Percentiles rank a stretch among this genome's conserved stretches.
Conservation (phyloP, 441 rosid species). For the Pelargonium fulgidum region DNA sequence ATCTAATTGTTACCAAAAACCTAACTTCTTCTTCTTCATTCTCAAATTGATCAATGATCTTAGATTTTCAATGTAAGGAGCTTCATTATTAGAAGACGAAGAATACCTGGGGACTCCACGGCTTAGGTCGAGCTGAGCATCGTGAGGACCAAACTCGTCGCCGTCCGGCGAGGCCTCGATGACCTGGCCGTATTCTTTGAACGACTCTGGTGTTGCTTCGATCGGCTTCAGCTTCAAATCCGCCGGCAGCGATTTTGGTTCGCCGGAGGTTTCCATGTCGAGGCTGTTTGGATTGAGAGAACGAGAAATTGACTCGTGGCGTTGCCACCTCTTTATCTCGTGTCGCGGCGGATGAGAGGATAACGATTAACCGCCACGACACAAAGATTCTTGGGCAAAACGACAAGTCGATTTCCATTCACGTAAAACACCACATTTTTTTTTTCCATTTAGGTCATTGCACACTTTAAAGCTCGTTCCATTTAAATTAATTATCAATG, state of each 20-base stretch:
- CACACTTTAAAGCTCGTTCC: no score
- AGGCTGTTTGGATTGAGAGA: neutral
- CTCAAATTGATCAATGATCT: neutral
- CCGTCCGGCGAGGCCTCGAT: conserved; percentile 53
- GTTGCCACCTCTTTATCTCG: neutral
- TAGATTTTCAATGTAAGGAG: neutral
- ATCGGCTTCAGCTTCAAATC: conserved; percentile 38
- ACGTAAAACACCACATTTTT: no score
- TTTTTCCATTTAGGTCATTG: no score
- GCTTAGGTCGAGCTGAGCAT: conserved; percentile 66
- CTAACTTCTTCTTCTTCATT: no score
- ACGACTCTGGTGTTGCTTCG: conserved; percentile 62
- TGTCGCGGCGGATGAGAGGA: no score
- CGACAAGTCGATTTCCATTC: no score
- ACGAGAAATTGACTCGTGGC: neutral
- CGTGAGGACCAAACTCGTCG: conserved; percentile 57
- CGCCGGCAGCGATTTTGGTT: conserved; percentile 9
- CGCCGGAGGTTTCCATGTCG: conserved; percentile 1
- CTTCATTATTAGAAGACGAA: no score
- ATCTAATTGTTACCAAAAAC: no score
- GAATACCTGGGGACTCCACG: conserved; percentile 61
- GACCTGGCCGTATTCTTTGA: conserved; percentile 60
- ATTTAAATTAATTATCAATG: no score
- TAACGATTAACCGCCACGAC: no score
- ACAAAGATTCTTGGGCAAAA: no score